Evolutionary conservation across 345 rosid genomes (phyloP), one percentile per base, ranked within the genome.

Genomic region (Microcos paniculata): DNA sequence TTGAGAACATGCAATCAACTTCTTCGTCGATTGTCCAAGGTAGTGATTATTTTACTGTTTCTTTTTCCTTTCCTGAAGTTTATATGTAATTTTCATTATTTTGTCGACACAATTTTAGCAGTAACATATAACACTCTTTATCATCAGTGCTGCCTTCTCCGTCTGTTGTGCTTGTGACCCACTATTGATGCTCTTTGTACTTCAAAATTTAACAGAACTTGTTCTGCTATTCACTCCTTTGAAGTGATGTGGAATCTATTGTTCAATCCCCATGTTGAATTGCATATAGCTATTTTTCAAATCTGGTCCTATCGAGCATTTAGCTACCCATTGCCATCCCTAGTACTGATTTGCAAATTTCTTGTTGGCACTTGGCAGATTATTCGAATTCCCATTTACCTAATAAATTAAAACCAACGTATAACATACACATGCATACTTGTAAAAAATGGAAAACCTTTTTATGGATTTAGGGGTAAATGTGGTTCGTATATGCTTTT

Each of bases 1-100:
- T 84, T 96, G 92, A 92, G 99, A 81, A 96, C 98, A 16, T 96
- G 98, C 82, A 96, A 96, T 86, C 99, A 96, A 87, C 99, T 96
- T 82, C 98, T 96, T 73, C 97, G 99, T 64, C 93, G 99, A 67
- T 91, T 93, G 71, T 93, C 98, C 55, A 96, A 93, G 99, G 98
- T 92, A 84, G 26, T 49, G 59, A 38, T 6, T 12, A 70, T 11
- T 14, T 26, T 18, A 11, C 0, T 65, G 28, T 76, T 63, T 74
- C 51, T 43, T 58, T 63, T 55, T 19, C 71, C 48, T 61, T 78
- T 19, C 12, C 43, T 15, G 26, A 11, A 8, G 28, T 45, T 68
- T 67, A n/a, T 52, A 31, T 35, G 40, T 35, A 1, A 73, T 74
- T 59, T 58, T 62, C 14, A 5, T 26, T 23, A 1, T 28, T 56